Conservation (phyloP, 495 filamentous ascomycete species). For the Aeminium ludgeri region DNA sequence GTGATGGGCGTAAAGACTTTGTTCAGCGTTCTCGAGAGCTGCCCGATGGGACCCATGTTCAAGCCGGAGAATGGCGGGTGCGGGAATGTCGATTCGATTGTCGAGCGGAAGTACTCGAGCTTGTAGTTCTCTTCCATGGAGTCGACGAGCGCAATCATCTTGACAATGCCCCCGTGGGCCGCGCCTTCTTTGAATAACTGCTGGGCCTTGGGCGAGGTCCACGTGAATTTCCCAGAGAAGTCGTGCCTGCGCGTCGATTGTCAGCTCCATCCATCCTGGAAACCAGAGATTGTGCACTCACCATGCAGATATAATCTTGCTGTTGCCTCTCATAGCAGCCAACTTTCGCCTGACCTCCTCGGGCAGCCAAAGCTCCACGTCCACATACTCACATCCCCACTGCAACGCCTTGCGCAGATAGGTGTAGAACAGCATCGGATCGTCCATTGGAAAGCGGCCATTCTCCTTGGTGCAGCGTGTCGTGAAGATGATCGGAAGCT, state of each 20-base stretch:
- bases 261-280: too few relatives aligned
- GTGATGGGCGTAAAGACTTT: conserved; percentile 75
- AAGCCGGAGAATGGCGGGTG: conserved; percentile 61
- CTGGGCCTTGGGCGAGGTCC: conserved; percentile 54
- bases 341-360: conserved; percentile 51
- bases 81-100: conserved; percentile 45
- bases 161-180: conserved; percentile 66
- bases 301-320: conserved; percentile 70
- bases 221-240: conserved; percentile 67
- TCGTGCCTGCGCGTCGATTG: too few relatives aligned
- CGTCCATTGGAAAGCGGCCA: conserved; percentile 66
- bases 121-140: conserved; percentile 71
- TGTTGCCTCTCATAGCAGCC: conserved; percentile 53
- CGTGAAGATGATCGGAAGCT: conserved; percentile 74
- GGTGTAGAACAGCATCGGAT: conserved; percentile 53
- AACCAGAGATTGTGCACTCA: too few relatives aligned
- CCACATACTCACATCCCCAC: conserved; percentile 77
- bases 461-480: conserved; percentile 65
- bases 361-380: conserved; percentile 72
- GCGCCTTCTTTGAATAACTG: conserved; percentile 49
- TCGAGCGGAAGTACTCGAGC: conserved; percentile 72
- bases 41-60: conserved; percentile 72
- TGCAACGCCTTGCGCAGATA: conserved; percentile 65
- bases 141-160: conserved; percentile 71
- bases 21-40: conserved; percentile 64